These are phyloP conservation scores for Sisymbrium altissimum DNA, from an alignment of 345 rosid species.

Conservation along the genomic window DNA sequence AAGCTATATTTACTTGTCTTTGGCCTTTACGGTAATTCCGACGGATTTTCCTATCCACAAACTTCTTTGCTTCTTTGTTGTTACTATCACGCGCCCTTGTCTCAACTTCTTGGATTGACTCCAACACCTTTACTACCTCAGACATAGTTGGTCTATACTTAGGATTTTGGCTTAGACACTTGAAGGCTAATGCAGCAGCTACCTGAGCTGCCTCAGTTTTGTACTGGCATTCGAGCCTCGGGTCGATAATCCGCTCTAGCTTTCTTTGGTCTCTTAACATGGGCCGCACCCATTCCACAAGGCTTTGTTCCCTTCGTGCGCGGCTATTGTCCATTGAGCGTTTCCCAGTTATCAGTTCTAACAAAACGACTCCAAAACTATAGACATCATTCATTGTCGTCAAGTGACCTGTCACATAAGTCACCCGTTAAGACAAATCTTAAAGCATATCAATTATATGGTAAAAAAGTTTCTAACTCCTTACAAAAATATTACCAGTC, in stretches of 20 bases:
- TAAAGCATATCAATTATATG: background rate
- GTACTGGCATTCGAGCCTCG: slow-evolving; percentile 57
- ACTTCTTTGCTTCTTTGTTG: slow-evolving; percentile 22
- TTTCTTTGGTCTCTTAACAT: slow-evolving; percentile 50
- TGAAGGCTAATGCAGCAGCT: slow-evolving; percentile 54
- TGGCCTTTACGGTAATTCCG: slow-evolving; percentile 10
- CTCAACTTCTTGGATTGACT: slow-evolving; percentile 54
- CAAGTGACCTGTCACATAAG: slow-evolving; percentile 53
- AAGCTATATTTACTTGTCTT: slow-evolving; percentile 29
- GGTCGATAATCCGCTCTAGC: slow-evolving; percentile 53
- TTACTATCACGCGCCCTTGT: slow-evolving; percentile 24
- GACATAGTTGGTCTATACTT: slow-evolving; percentile 66
- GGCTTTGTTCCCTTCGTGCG: slow-evolving; percentile 46
- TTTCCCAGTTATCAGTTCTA: slow-evolving; percentile 63
- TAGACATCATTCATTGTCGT: slow-evolving; percentile 72
- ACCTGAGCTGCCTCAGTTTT: slow-evolving; percentile 49
- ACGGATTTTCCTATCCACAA: background rate
- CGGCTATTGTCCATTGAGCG: slow-evolving; percentile 55
- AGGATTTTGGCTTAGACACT: slow-evolving; percentile 62
- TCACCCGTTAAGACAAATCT: background rate
- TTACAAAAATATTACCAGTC: slow-evolving; percentile 39
- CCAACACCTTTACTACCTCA: slow-evolving; percentile 53
- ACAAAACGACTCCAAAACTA: slow-evolving; percentile 70
- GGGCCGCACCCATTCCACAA: slow-evolving; percentile 67
- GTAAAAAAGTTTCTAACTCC: background rate